Conservation (phyloP, 768 basidiomycete genomes). For the Kwoniella mangroviensis region DNA sequence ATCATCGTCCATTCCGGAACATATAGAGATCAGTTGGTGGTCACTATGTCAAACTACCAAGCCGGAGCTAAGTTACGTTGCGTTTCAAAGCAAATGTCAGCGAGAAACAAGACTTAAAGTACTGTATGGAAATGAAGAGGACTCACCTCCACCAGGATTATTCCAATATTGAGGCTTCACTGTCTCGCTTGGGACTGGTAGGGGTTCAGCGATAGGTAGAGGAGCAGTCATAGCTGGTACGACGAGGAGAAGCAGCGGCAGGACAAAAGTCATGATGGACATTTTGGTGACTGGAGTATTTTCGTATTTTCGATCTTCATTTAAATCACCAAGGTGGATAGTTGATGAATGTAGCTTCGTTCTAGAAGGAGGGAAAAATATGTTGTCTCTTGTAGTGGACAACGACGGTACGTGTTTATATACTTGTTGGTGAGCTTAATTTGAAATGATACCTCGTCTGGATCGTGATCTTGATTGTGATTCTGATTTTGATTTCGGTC, state of each 20-base stretch:
- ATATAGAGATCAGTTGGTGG: no score
- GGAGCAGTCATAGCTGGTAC: background rate
- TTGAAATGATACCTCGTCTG: background rate
- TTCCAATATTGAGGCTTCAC: conserved; percentile 1
- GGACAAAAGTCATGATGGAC: background rate
- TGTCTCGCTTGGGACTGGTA: background rate
- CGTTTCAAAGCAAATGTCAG: background rate
- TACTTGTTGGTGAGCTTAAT: background rate
- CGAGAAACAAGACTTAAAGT: no score
- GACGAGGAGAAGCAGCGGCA: conserved; percentile 5
- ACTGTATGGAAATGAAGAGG: no score
- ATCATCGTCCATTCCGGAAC: no score
- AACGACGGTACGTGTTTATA: background rate
- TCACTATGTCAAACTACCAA: background rate
- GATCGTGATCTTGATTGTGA: background rate
- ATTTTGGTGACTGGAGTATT: background rate
- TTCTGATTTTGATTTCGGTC: background rate
- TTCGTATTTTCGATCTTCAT: no score
- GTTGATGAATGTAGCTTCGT: background rate
- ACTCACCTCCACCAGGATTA: conserved; percentile 12
- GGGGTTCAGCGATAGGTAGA: background rate
- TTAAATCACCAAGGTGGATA: no score
- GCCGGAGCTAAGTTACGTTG: background rate
- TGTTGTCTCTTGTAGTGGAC: no score
- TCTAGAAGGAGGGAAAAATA: no score